Evolutionary conservation across 2,329 filamentous ascomycete genomes (phyloP).

Genomic region (Curvularia sp.): DNA sequence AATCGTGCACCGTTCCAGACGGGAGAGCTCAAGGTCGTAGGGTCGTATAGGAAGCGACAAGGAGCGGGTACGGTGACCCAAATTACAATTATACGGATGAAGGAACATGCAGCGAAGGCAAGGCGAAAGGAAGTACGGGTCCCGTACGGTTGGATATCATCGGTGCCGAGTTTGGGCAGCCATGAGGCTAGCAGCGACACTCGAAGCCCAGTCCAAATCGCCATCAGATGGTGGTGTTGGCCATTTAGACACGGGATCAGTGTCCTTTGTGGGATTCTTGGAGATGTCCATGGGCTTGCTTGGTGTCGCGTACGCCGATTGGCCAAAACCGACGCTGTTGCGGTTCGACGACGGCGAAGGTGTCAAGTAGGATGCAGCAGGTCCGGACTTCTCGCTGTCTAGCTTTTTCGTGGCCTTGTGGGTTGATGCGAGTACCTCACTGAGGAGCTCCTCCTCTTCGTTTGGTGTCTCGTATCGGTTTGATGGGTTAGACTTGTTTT

Average conservation of each 20-base stretch:
- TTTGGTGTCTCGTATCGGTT: constrained; percentile 93
- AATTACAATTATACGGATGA: constrained; percentile 45
- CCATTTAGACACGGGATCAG: constrained; percentile 73
- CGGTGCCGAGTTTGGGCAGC: constrained; percentile 50
- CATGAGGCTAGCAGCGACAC: constrained; percentile 75
- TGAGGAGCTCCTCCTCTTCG: constrained; percentile 93
- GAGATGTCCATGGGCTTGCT: constrained; percentile 75
- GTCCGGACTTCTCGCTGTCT: constrained; percentile 62
- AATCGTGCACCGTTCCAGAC: constrained; percentile 50
- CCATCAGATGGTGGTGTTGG: constrained; percentile 96
- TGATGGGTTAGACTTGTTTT: constrained; percentile 72
- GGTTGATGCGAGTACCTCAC: constrained; percentile 83
- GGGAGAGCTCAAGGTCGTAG: constrained; percentile 45
- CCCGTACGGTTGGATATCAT: constrained; percentile 28
- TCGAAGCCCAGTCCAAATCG: constrained; percentile 81
- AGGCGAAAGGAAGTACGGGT: constrained; percentile 27
- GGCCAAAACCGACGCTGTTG: constrained; percentile 76
- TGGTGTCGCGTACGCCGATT: constrained; percentile 65
- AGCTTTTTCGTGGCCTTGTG: constrained; percentile 76
- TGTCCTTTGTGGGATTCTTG: constrained; percentile 51
- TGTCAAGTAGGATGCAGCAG: constrained; percentile 70
- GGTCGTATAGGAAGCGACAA: constrained; percentile 46
- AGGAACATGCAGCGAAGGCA: constrained; percentile 40
- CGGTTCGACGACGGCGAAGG: constrained; percentile 83
- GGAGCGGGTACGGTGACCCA: constrained; percentile 37